A percentile compares a stretch with the other conserved stretches of the same genome.
Conservation (phyloP, 176 grass and related monocot species). For the Aegilops longissima region DNA sequence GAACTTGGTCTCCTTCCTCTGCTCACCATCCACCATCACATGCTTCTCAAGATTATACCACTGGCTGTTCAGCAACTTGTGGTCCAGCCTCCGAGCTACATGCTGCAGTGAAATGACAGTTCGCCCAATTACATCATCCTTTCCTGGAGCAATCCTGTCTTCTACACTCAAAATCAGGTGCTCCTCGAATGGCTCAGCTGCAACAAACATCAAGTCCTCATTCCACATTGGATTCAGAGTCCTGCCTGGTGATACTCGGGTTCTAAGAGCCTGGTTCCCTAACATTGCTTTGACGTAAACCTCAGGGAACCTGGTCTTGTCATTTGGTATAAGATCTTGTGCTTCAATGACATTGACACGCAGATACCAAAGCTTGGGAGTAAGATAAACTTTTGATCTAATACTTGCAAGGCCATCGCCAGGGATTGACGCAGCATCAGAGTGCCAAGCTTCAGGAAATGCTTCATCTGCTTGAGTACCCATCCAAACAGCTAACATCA, state of each 20-base stretch:
- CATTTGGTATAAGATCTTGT: conserved; percentile 58
- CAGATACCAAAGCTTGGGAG: conserved; percentile 76
- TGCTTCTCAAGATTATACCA: conserved; percentile 67
- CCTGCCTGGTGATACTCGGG: conserved; percentile 33
- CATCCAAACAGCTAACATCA: conserved; percentile 89
- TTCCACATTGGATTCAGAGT: conserved; percentile 71
- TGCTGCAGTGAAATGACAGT: conserved; percentile 49
- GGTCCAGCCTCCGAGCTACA: conserved; percentile 53
- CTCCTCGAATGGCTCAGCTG: conserved; percentile 67
- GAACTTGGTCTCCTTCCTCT: conserved; percentile 61
- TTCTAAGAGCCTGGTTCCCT: conserved; percentile 58
- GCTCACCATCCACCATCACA: conserved; percentile 64
- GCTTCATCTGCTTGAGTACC: conserved; percentile 75
- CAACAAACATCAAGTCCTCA: conserved; percentile 70
- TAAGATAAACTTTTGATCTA: conserved; percentile 73
- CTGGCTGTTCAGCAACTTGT: conserved; percentile 39
- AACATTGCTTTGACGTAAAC: conserved; percentile 62
- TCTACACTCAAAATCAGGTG: conserved; percentile 62
- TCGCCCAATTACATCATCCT: conserved; percentile 63
- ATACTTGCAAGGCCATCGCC: conserved; percentile 66
- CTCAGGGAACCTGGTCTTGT: conserved; percentile 57
- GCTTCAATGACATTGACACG: conserved; percentile 76
- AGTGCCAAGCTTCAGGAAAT: conserved; percentile 77
- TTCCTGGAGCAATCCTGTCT: conserved; percentile 55
- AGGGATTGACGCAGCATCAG: conserved; percentile 57